Conservation (phyloP, 2,329 filamentous ascomycete species). For the Fusarium clavum region DNA sequence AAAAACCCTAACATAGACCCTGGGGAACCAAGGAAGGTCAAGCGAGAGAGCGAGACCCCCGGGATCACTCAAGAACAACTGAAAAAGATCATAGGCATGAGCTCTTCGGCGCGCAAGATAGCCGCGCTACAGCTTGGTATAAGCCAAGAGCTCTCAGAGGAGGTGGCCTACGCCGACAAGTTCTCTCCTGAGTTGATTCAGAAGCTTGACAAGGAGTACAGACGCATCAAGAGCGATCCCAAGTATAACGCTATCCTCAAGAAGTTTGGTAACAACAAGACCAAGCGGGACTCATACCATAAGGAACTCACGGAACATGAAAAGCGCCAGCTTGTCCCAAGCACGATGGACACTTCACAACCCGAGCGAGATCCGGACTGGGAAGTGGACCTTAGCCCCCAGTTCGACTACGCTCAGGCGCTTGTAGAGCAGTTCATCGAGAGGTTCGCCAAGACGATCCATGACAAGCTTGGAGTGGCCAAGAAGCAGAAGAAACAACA, state of each 20-base stretch:
- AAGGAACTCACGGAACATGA: neutral
- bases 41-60: neutral
- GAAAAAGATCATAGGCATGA: neutral
- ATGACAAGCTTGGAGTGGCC: neutral
- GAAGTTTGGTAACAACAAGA: neutral
- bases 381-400: neutral
- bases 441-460: neutral
- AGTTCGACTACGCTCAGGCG: neutral
- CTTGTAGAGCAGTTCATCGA: constrained; percentile 1
- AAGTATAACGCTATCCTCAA: neutral
- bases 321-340: neutral
- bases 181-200: neutral
- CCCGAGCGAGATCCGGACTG: neutral
- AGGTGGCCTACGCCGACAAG: neutral
- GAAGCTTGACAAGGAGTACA: neutral
- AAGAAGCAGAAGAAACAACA: neutral
- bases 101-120: neutral
- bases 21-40: too few relatives aligned
- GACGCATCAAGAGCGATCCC: neutral
- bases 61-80: neutral
- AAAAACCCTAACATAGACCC: too few relatives aligned
- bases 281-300: neutral
- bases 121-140: neutral
- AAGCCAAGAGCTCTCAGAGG: neutral
- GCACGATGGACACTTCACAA: neutral